Evolutionary conservation across 371 early-diverging fungal genomes (phyloP), one percentile per base, ranked within the genome.

Genomic region (Actinomucor elegans): DNA sequence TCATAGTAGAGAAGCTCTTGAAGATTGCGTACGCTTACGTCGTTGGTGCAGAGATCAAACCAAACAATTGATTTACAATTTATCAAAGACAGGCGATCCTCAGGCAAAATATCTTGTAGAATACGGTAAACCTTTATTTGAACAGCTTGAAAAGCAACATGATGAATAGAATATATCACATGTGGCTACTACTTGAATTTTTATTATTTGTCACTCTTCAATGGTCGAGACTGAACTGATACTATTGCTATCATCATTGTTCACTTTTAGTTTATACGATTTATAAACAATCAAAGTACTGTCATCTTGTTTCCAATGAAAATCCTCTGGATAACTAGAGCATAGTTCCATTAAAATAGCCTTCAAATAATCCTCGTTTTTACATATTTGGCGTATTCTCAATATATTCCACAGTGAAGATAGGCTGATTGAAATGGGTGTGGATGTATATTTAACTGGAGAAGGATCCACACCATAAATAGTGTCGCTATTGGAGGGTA

Each of bases 21-120:
- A 76, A 44, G 67, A 73, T 7, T 66, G 69, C 10, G 71, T 71
- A 3, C 48, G 60, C 23, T 37, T 76, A 24, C 64, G 65, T 24
- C 60, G 59, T 18, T 76, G 73, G 73, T 76, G 77, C 44, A 55
- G 50, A 49, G 63, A 44, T 5, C 57, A 61, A 11, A 52, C 59
- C 0, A 66, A 61, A 9, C 15, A 36, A 8, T 9, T 73, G 7
- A 52, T 76, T 7, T 20, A 50, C 10, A 50, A 59, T 2, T 34
- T 72, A 21, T 59, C 64, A 3, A 32, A 63, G 8, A 15, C 32
- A 5, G 71, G 71, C 1, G 69, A 73, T 46, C 21, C 53, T 11
- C 54, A 64, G 21, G 73, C 77, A 1, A 41, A 40, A 5, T 67
- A 67, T 49, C 43, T 72, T 8, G 59, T 72, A 3, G 61, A 67